Evolutionary conservation across 148 eudicot genomes (phyloP), one percentile per base, ranked within the genome.

Genomic region (Rhododendron williamsianum): DNA sequence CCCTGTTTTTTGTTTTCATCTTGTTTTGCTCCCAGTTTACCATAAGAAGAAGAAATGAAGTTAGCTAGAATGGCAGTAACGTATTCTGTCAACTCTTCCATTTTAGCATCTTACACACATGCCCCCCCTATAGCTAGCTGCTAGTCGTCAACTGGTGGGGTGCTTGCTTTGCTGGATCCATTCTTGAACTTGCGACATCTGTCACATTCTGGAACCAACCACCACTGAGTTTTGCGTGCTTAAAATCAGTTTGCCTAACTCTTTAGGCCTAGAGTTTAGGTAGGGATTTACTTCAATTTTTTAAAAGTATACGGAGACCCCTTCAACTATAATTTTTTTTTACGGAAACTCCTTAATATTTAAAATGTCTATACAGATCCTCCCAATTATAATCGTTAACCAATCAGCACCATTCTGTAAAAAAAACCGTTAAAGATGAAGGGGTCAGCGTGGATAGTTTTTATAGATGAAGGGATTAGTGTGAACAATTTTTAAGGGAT

Each of bases 291-390:
- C 15, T 13, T 54, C 21, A 0, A 18, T 54, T 46, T 46, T 7
- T 41, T 41, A 41, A 41, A 41, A 41, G 45, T 41, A 41, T 5
- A 41, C 1, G 8, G 45, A 41, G 1, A 6, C 1, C 6, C 45
- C 45, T 0, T 41, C 6, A 41, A 41, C 0, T 41, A 41, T 41
- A 41, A 41, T 0, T 4, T 41, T 41, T 41, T 41, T 5, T 6
- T 0, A 41, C 1, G 1, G 1, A 41, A 6, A 41, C 0, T 0
- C 0, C 4, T 41, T 41, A 41, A 6, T 0, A 41, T 41, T 41
- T 41, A 41, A 41, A 41, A 41, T 41, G 1, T 0, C 7, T 0
- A 41, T 5, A 41, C 6, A 41, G 8, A 41, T 0, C 0, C 45
- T 5, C 6, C 1, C 1, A 41, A 41, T 0, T 41, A 41, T 41